phyloP scores from a whole-genome alignment of 2,329 filamentous ascomycete genomes.

The Sphaerulina populicola region DNA sequence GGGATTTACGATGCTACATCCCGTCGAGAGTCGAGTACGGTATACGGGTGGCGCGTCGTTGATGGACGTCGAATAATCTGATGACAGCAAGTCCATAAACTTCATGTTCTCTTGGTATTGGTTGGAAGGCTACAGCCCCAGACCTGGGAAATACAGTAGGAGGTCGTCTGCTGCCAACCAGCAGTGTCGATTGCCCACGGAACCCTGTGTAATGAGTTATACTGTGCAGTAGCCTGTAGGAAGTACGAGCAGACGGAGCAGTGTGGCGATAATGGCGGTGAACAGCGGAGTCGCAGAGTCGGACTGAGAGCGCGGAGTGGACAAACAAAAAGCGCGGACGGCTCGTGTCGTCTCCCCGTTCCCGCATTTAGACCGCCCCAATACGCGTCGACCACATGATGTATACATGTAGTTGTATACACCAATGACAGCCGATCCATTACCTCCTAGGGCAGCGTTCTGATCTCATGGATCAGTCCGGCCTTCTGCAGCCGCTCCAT shows the following conservation, averaged over 20 bases:
- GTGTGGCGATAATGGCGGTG: slow-evolving; percentile 11
- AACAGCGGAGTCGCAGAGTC: not conserved
- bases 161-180: not conserved
- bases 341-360: slow-evolving; percentile 9
- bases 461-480: slow-evolving; percentile 54
- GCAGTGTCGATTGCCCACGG: slow-evolving; percentile 1
- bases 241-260: too few species aligned
- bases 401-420: too few species aligned
- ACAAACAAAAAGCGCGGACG: not conserved
- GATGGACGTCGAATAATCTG: not conserved
- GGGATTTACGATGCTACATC: not conserved
- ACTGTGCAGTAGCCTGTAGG: too few species aligned
- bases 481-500: slow-evolving; percentile 54
- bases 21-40: not conserved
- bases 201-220: slow-evolving; percentile 9
- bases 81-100: not conserved
- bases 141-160: not conserved
- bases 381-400: not conserved
- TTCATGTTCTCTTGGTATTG: slow-evolving; percentile 4
- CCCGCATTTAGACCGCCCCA: slow-evolving; percentile 6
- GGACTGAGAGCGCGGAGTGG: too few species aligned
- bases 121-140: slow-evolving; percentile 2
- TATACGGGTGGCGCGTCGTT: not conserved
- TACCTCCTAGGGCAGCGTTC: slow-evolving; percentile 30
- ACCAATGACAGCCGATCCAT: slow-evolving; percentile 5